Evolutionary conservation across 2,329 filamentous ascomycete species (phyloP), one percentile per base, ranked within the genome.

Genomic region (Lasiodiplodia sp.): DNA sequence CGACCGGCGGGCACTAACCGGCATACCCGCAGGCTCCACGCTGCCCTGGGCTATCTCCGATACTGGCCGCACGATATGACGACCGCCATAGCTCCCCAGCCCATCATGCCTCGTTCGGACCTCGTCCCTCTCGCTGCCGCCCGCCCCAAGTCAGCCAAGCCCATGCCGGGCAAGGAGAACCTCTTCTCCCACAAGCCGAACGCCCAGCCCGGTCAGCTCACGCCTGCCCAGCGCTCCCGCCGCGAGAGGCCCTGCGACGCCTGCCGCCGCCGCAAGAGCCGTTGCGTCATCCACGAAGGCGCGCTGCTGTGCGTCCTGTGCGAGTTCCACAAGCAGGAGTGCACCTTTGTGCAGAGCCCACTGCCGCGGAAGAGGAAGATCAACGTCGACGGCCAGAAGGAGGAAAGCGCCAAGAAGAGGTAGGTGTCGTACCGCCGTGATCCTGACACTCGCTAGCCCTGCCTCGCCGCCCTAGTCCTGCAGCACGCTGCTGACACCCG

Each of bases 301-400:
- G 88, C 92, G 73, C 85, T 85, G 49, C 84, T 86, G 72, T 96
- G 93, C 80, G 86, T 93, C 71, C 85, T 92, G 71, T 96, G 93
- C 80, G 90, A 92, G 77, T 89, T 90, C 78, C 90, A 91, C 80
- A 91, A 90, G 75, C 88, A 92, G 76, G 90, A 93, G 73, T 96
- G 92, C 80, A 94, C 92, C 53, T 89, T 94, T 77, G 85, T 90
- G 63, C 89, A 91, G 72, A 93, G 91, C 78, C 92, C 92, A 28
- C 89, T 90, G 76, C 89, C 91, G 68, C 88, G 92, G 74, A 96
- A 96, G 84, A 87, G 93, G 77, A 95, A 94, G 83, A 82, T 92
- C 71, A 88, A 90, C 80, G 86, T 88, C 75, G 87, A 89, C 74
- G 82, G 84, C 70, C 82, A 84, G 76, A 87, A 89, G 71, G 88